Evolutionary conservation across 768 basidiomycete genomes (phyloP).

Genomic region (Gelatoporia subvermispora): DNA sequence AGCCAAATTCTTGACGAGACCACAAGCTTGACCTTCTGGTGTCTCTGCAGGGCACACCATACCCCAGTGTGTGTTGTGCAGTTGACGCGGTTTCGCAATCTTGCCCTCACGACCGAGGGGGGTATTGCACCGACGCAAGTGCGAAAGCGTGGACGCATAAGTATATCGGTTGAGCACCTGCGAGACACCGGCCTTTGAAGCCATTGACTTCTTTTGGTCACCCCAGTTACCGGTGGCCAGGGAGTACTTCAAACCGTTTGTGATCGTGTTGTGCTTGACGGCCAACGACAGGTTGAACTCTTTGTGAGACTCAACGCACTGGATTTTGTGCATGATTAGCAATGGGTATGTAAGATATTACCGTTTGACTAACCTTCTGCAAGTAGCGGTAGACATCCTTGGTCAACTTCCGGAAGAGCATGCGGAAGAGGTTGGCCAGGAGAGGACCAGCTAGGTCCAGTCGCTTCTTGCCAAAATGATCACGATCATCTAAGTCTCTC

Average conservation of each 20-base stretch:
- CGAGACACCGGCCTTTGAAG: conserved; percentile 96
- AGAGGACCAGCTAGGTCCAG: conserved; percentile 94
- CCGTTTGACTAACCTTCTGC: conserved; percentile 67
- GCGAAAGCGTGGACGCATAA: conserved; percentile 96
- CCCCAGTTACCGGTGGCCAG: conserved; percentile 99
- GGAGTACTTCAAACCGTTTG: conserved; percentile 96
- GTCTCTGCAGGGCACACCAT: conserved; percentile 99
- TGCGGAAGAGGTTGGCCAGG: conserved; percentile 94
- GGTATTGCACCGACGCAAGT: conserved; percentile 96
- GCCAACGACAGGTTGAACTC: conserved; percentile 89
- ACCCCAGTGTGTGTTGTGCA: conserved; percentile 99
- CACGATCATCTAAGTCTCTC: conserved; percentile 95
- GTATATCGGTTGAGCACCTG: conserved; percentile 99
- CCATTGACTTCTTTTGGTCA: conserved; percentile 98
- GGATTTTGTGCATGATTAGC: conserved; percentile 5
- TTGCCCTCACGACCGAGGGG: conserved; percentile 98
- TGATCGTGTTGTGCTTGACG: conserved; percentile 95
- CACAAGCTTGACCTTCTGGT: conserved; percentile 98
- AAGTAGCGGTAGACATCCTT: conserved; percentile 96
- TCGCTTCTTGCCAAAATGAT: conserved; percentile 98
- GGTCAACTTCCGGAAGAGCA: conserved; percentile 94
- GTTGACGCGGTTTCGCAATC: conserved; percentile 97
- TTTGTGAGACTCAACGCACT: conserved; percentile 97
- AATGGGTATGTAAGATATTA: background rate
- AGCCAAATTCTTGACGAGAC: conserved; percentile 96